Conservation (phyloP, 2,329 filamentous ascomycete species). For the Onygena corvina region DNA sequence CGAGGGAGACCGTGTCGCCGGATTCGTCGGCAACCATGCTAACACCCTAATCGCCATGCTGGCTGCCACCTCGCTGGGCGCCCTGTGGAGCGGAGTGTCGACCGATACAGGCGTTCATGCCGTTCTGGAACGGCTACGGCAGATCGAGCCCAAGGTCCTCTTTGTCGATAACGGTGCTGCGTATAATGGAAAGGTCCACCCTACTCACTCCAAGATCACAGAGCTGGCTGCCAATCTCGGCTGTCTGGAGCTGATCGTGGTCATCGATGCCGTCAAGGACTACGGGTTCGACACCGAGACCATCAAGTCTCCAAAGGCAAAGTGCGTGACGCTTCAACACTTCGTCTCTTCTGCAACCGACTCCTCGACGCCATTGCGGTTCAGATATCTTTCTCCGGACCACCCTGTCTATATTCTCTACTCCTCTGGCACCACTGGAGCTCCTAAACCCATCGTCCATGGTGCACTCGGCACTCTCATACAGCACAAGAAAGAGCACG, state of each 20-base stretch:
- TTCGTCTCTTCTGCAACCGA: conserved; percentile 36
- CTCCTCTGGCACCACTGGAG: conserved; percentile 75
- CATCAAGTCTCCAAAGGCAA: conserved; percentile 28
- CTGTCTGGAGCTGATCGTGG: conserved; percentile 56
- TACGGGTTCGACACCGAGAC: conserved; percentile 27
- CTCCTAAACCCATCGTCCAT: conserved; percentile 89
- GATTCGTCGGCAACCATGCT: conserved; percentile 79
- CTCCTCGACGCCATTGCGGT: conserved; percentile 39
- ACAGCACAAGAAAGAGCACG: conserved; percentile 95
- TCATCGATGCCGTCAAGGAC: conserved; percentile 55
- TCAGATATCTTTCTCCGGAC: conserved; percentile 68
- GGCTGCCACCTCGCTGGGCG: conserved; percentile 67
- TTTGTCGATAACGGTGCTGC: conserved; percentile 80
- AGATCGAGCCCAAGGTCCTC: conserved; percentile 70
- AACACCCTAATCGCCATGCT: conserved; percentile 83
- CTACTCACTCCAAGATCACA: conserved; percentile 64
- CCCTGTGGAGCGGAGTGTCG: conserved; percentile 85
- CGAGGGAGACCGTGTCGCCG: conserved; percentile 50
- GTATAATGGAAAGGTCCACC: conserved; percentile 85
- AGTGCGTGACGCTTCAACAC: conserved; percentile 31
- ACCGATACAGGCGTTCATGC: conserved; percentile 87
- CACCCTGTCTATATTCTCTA: conserved; percentile 92
- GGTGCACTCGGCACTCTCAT: conserved; percentile 79
- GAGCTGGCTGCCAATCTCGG: conserved; percentile 59
- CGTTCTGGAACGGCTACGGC: conserved; percentile 72